Evolutionary conservation across 75 land plant genomes (phyloP).

Genomic region (Selaginella moellendorffii): DNA sequence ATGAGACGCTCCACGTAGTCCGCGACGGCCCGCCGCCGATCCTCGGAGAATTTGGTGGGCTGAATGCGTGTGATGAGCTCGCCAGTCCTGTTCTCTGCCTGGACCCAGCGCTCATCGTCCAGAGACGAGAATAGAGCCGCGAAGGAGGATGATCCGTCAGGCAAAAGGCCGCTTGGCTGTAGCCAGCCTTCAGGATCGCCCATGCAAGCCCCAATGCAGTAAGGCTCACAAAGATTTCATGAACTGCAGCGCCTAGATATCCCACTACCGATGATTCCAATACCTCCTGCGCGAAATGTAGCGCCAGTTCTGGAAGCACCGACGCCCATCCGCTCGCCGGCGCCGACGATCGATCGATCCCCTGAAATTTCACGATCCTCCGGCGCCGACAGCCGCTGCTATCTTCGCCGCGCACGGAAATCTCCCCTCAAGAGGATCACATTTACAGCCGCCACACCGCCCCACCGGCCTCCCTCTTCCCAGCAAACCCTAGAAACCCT

Average conservation of each 20-base stretch:
- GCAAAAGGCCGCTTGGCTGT: slow-evolving; percentile 28
- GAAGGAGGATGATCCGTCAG: slow-evolving; percentile 19
- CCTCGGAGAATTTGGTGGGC: slow-evolving; percentile 66
- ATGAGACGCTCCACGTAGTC: slow-evolving; percentile 67
- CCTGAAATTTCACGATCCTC: not conserved
- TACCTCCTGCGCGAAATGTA: too few species aligned
- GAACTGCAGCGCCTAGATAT: too few species aligned
- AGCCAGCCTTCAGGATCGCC: slow-evolving; percentile 50
- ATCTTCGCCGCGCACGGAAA: too few species aligned
- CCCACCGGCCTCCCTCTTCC: not conserved
- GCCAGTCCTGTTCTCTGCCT: slow-evolving; percentile 61
- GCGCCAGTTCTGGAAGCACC: too few species aligned
- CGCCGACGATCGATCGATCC: too few species aligned
- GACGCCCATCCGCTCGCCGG: too few species aligned
- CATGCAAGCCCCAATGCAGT: slow-evolving; percentile 30
- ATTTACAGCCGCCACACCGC: not conserved
- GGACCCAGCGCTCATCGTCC: slow-evolving; percentile 53
- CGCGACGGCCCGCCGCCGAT: slow-evolving; percentile 58
- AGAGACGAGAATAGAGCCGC: slow-evolving; percentile 1
- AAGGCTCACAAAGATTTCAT: too few species aligned
- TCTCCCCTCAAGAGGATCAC: not conserved
- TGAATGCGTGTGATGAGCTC: slow-evolving; percentile 66
- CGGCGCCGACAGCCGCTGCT: not conserved
- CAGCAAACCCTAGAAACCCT: not conserved
- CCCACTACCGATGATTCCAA: too few species aligned